Conservation (phyloP, 495 filamentous ascomycete species). For the Viridothelium virens region DNA sequence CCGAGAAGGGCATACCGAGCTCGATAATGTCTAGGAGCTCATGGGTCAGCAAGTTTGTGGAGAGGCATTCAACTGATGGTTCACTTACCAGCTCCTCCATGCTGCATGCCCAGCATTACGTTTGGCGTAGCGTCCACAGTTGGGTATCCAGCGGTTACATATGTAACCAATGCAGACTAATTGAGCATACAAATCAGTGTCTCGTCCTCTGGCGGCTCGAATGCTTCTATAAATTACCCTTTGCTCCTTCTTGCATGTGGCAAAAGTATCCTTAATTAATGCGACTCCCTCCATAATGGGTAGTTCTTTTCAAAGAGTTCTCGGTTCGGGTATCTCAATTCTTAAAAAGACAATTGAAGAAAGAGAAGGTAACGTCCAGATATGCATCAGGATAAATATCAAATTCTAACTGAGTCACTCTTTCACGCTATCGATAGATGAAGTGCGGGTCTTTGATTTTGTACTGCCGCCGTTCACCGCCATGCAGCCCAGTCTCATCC, state of each 20-base stretch:
- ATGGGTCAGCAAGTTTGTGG: not conserved
- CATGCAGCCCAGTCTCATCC: not conserved
- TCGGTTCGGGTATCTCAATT: not conserved
- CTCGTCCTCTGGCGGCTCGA: not conserved
- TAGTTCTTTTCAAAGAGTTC: not conserved
- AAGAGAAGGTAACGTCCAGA: not conserved
- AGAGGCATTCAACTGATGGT: constrained; percentile 17
- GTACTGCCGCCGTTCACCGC: not conserved
- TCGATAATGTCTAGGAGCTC: constrained; percentile 61
- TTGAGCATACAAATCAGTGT: constrained; percentile 25
- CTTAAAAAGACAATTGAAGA: not conserved
- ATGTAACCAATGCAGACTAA: constrained; percentile 77
- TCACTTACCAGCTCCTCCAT: constrained; percentile 75
- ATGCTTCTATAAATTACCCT: constrained; percentile 42
- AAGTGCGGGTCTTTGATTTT: not conserved
- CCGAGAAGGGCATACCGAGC: constrained; percentile 89
- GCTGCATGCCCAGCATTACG: constrained; percentile 81
- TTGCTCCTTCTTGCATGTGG: constrained; percentile 62
- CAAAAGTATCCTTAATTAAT: not conserved
- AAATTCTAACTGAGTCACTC: not conserved
- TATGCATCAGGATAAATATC: not conserved
- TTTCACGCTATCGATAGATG: not conserved
- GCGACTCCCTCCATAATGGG: not conserved
- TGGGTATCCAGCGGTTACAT: constrained; percentile 93
- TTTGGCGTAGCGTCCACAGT: constrained; percentile 71